These are phyloP conservation scores for Coccomyxa sp. DNA, from an alignment of 139 green algal species.

Conservation along the genomic window DNA sequence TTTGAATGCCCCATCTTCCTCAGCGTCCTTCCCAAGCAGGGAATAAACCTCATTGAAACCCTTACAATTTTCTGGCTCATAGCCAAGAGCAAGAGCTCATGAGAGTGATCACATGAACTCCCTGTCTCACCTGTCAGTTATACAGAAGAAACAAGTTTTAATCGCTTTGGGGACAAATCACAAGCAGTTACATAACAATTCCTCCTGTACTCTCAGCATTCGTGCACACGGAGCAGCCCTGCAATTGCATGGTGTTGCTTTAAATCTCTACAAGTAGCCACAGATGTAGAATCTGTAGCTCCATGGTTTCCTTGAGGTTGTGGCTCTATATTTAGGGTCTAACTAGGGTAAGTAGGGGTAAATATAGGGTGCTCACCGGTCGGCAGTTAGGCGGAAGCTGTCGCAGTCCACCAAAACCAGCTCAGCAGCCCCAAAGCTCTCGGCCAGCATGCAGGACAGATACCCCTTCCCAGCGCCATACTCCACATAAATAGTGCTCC, in stretches of 20 bases:
- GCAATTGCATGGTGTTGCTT: not conserved
- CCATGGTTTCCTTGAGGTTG: not conserved
- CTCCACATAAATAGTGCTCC: constrained; percentile 41
- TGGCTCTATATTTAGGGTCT: not conserved
- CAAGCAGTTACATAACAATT: too few species aligned
- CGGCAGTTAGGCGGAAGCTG: constrained; percentile 36
- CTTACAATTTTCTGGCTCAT: too few species aligned
- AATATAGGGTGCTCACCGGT: constrained; percentile 24
- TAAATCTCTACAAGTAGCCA: not conserved
- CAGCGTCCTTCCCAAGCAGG: not conserved
- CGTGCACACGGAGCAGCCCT: too few species aligned
- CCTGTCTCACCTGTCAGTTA: too few species aligned
- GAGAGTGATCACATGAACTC: too few species aligned
- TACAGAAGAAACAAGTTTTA: not conserved
- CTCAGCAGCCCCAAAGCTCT: not conserved
- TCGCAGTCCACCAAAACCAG: constrained; percentile 37
- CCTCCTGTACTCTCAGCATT: too few species aligned
- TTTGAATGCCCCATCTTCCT: constrained; percentile 11
- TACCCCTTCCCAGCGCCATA: constrained; percentile 74
- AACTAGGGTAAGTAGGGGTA: not conserved
- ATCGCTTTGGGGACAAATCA: too few species aligned
- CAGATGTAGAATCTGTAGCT: not conserved
- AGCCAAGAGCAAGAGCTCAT: too few species aligned
- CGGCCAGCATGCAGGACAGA: constrained; percentile 42
- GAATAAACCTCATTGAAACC: not conserved